Evolutionary conservation across 148 eudicot genomes (phyloP).

Genomic region (Camellia granthamiana): DNA sequence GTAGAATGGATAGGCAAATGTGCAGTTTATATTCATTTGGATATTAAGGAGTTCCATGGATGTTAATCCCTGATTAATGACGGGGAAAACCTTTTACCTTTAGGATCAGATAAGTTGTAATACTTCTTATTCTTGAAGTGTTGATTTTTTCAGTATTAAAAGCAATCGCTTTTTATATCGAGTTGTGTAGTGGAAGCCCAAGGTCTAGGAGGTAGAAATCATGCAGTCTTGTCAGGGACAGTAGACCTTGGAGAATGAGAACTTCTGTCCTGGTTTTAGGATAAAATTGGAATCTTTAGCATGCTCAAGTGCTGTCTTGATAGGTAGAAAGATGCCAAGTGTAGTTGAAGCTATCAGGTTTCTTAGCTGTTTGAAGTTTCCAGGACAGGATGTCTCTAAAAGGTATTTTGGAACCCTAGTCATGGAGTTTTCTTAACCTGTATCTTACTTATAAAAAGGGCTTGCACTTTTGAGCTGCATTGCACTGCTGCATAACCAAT

Average conservation of each 20-base stretch:
- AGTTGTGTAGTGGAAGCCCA: background rate
- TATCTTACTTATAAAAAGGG: too few relatives aligned
- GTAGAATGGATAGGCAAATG: background rate
- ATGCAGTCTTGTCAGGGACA: background rate
- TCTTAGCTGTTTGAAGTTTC: slow-evolving; percentile 4
- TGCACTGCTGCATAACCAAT: too few relatives aligned
- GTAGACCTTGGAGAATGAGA: slow-evolving; percentile 1
- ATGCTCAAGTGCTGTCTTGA: background rate
- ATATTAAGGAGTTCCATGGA: background rate
- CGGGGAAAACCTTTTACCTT: background rate
- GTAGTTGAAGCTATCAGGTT: background rate
- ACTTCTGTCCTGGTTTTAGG: background rate
- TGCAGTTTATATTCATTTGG: background rate
- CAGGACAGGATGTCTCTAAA: background rate
- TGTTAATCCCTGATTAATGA: background rate
- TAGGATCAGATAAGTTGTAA: slow-evolving; percentile 8
- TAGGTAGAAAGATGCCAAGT: background rate
- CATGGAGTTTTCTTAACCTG: too few relatives aligned
- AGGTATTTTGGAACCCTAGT: too few relatives aligned
- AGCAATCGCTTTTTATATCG: background rate
- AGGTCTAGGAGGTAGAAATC: background rate
- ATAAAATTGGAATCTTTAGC: background rate
- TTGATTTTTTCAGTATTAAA: background rate
- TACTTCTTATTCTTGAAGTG: background rate
- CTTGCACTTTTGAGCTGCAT: too few relatives aligned